Base-by-base conservation (phyloP, 768 basidiomycete species). In the Boletus pseudopeckii region DNA sequence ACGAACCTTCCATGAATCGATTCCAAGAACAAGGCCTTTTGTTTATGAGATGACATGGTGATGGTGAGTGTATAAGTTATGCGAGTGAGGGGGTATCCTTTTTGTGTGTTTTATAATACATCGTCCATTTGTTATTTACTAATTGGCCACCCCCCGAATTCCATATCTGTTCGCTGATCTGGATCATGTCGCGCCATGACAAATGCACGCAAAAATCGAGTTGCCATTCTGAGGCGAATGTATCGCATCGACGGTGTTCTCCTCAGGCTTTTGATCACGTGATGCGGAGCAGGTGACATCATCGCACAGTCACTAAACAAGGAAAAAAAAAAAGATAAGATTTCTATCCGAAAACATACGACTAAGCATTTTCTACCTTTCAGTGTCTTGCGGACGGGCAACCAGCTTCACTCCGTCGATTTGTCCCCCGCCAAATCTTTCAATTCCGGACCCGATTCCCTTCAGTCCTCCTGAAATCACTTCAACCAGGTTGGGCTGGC, bases 351-450 rank as follows among this genome's bases (percentile, higher is more conserved):
- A 59, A 40, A 41, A 33, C 45, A 43, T 55, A 53, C 58, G 48
- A 54, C 65, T 50, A 63, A 56, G 60, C 43, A 39, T 45, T 22
- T 59, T 62, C 67, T 68, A 68, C 67, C 67, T 67, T 69, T 71
- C 67, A 9, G 74, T 77, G 45, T 79, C 78, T 60, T 74, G 72
- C 8, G 78, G 79, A 45, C 60, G 70, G 51, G 65, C 70, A 47
- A 80, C 69, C 36, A 81, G 60, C 61, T 80, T 80, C 24, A 71
- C 61, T 4, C 75, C 77, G 43, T 76, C 77, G 17, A 80, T 72
- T 55, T 73, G 62, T 32, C 72, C 71, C 4, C 68, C 64, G 54
- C 73, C 64, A 60, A 82, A 59, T 42, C 73, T 68, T 61, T 72
- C 67, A 45, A 83, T 60, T 9, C 75, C 81, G 13, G 64, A 64